Evolutionary conservation across 805 yeast genomes (phyloP).

Genomic region (Ogataea pilisensis): DNA sequence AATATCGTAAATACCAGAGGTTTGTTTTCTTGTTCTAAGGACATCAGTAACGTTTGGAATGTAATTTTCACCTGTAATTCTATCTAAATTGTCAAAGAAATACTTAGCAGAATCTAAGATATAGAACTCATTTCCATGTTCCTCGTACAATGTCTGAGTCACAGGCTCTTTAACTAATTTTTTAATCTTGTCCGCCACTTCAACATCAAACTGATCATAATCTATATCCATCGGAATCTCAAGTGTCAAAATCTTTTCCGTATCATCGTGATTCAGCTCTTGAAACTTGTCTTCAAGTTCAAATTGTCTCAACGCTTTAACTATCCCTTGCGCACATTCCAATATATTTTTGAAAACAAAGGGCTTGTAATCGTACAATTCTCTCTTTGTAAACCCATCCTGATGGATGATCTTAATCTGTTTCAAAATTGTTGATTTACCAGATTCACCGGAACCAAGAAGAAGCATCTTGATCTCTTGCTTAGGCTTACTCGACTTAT

Average conservation of each 20-base stretch:
- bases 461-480: conserved; percentile 69
- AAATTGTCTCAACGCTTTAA: conserved; percentile 59
- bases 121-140: conserved; percentile 67
- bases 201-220: conserved; percentile 43
- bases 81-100: conserved; percentile 61
- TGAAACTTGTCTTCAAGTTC: conserved; percentile 34
- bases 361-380: conserved; percentile 68
- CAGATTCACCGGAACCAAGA: conserved; percentile 85
- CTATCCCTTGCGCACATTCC: conserved; percentile 69
- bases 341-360: conserved; percentile 73
- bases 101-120: conserved; percentile 81
- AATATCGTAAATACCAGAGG: conserved; percentile 88
- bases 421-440: conserved; percentile 75
- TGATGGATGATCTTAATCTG: conserved; percentile 79
- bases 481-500: conserved; percentile 17
- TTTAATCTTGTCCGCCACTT: conserved; percentile 44
- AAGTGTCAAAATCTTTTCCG: conserved; percentile 41
- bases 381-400: conserved; percentile 67
- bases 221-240: conserved; percentile 52
- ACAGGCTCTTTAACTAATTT: conserved; percentile 54
- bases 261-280: conserved; percentile 33
- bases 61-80: conserved; percentile 59
- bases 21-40: conserved; percentile 82
- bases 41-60: conserved; percentile 75
- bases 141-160: conserved; percentile 53